These are phyloP conservation scores for Leucocoprinus leucothites DNA, from an alignment of 768 basidiomycete genomes.

Conservation along the genomic window DNA sequence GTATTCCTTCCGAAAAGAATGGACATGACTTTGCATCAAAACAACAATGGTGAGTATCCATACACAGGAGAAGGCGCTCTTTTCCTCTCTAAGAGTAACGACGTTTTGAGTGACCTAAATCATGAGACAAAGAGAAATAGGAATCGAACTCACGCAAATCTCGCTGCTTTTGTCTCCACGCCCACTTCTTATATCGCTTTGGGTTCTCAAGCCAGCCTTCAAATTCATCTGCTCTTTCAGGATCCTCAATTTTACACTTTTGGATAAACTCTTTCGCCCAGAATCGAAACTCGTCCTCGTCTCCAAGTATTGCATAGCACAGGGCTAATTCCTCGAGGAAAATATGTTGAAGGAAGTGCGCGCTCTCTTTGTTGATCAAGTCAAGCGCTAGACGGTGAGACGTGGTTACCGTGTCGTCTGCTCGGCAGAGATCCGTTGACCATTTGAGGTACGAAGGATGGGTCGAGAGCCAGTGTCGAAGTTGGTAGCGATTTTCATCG, in stretches of 20 bases:
- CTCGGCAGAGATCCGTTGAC: conserved; percentile 36
- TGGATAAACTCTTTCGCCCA: conserved; percentile 33
- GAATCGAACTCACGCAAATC: conserved; percentile 23
- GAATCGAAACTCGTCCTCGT: conserved; percentile 28
- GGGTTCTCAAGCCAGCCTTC: conserved; percentile 29
- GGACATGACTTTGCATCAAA: too few relatives aligned
- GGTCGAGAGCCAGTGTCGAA: conserved; percentile 33
- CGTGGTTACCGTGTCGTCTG: conserved; percentile 36
- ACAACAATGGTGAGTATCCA: neutral
- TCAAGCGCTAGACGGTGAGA: conserved; percentile 35
- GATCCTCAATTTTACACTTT: conserved; percentile 24
- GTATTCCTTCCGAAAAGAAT: too few relatives aligned
- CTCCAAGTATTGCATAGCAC: conserved; percentile 38
- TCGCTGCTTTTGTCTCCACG: conserved; percentile 37
- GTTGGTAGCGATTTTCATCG: conserved; percentile 22
- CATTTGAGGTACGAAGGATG: conserved; percentile 38
- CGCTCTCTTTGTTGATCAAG: conserved; percentile 38
- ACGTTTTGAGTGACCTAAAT: neutral
- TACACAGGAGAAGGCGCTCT: conserved; percentile 8
- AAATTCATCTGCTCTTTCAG: conserved; percentile 24
- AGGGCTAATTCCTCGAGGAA: conserved; percentile 42
- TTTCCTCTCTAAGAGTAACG: neutral
- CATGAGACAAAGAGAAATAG: neutral
- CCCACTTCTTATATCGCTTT: conserved; percentile 35
- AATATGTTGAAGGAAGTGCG: conserved; percentile 35